Base-by-base conservation (phyloP, 1,139 yeast species). In the Blastobotrys serpentis region DNA sequence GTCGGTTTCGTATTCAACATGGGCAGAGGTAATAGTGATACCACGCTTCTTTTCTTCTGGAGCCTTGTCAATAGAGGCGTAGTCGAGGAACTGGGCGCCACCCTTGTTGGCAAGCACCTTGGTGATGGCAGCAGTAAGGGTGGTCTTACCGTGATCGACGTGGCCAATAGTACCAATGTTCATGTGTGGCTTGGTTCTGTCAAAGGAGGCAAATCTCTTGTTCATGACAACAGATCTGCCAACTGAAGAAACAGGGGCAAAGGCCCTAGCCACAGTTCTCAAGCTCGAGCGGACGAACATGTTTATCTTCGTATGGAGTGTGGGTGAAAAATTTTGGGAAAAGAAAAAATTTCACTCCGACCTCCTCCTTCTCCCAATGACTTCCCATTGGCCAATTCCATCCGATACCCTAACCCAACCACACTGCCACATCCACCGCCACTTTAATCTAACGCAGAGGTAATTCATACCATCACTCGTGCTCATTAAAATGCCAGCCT, bases 41-140 rank as follows among this genome's bases (percentile, higher is more conserved):
- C 98, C 98, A 80, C 98, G 89, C 51, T 96, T 98, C 76, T 96
- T 85, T 79, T 92, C 98, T 77, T 92, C 98, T 58, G 98, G 98
- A 47, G 98, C 98, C 75, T 88, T 87, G 74, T 92, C 98, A 66
- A 92, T 92, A 55, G 97, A 73, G 51, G 88, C 78, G 70, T 92
- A 92, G 71, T 92, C 98, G 75, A 89, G 79, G 79, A 90, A 92
- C 63, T 74, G 76, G 56, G 98, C 98, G 67, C 95, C 96, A 67
- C 98, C 98, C 65, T 78, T 78, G 62, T 78, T 81, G 47, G 97
- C 78, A 59, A 92, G 79, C 52, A 88, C 92, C 77, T 92, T 92
- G 74, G 98, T 92, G 76, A 92, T 90, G 64, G 98, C 98, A 57
- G 98, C 98, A 53, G 98, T 92, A 69, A 92, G 79, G 47, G 98